Base-by-base conservation (phyloP, 2,329 filamentous ascomycete species). In the Graphilbum sp. region DNA sequence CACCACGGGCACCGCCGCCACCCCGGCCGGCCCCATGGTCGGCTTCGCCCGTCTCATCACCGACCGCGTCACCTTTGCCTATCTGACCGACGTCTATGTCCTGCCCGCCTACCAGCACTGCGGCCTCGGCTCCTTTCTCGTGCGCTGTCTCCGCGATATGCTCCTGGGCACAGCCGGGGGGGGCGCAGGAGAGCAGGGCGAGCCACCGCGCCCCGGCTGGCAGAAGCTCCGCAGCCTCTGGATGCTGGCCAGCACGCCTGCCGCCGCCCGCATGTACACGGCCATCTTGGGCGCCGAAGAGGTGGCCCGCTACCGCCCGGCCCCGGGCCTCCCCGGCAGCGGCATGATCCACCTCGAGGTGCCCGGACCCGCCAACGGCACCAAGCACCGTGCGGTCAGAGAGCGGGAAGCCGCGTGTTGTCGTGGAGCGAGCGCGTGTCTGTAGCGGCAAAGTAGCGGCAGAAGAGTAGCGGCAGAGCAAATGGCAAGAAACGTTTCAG, bases 51-150 rank as follows among this genome's bases (percentile, higher is more conserved):
- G 79, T 25, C 54, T 80, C n/a, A 59, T 84, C 37, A 85, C 79
- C 9, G 80, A 85, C 54, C 67, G 70, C 48, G 65, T 73, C 34
- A 79, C 77, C 0, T 72, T 82, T 47, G 75, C 69, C 25, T 85
- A 80, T 47, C 55, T 79, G 39, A 78, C 77, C 20, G 79, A 83
- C 49, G 72, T 82, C 17, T 83, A 78, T 52, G 60, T 83, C 18
- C 52, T 72, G 3, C 60, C 67, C 0, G 62, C 66, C 30, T 69
- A 73, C 47, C 75, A 78, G 50, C 65, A 69, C 5, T 59, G 63
- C 10, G 77, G 79, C 0, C 59, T 84, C 2, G 79, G 72, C 3
- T 66, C 60, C 32, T 83, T 75, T 74, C 55, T 83, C 50, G 67
- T 81, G 52, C 54, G 60, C 5, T 74, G 69, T 46, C 55, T 79